These are phyloP conservation scores for Penicillium sp. DNA, from an alignment of 2,329 filamentous ascomycete genomes.

Conservation along the genomic window DNA sequence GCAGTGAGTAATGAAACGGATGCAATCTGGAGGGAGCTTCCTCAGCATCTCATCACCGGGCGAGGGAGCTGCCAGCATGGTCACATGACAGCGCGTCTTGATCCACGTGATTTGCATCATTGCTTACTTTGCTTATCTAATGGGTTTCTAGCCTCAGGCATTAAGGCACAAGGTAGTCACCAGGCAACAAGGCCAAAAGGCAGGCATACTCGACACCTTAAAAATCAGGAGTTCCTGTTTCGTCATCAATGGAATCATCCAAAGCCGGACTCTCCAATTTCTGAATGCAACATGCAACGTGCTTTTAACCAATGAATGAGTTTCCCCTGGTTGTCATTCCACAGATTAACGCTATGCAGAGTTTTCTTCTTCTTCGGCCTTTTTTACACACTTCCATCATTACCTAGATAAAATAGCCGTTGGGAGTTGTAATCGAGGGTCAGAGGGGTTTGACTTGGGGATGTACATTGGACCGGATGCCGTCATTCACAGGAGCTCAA, in stretches of 20 bases:
- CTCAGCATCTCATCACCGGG: conserved; percentile 17
- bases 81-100: conserved; percentile 17
- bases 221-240: neutral
- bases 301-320: neutral
- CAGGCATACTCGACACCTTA: neutral
- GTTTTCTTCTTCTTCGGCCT: neutral
- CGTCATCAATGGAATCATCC: neutral
- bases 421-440: neutral
- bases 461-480: conserved; percentile 1
- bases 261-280: neutral
- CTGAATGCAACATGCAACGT: neutral
- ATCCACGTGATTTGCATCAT: conserved; percentile 19
- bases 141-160: neutral
- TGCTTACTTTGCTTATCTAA: neutral
- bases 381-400: neutral
- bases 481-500: conserved; percentile 12
- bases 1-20: conserved; percentile 18
- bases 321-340: neutral
- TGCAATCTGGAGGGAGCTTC: conserved; percentile 32
- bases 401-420: neutral
- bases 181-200: conserved; percentile 8
- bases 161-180: conserved; percentile 4
- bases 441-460: neutral
- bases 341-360: neutral
- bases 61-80: conserved; percentile 21